Conservation (phyloP, 1,284 basidiomycete species). For the Rhodotorula sp. region DNA sequence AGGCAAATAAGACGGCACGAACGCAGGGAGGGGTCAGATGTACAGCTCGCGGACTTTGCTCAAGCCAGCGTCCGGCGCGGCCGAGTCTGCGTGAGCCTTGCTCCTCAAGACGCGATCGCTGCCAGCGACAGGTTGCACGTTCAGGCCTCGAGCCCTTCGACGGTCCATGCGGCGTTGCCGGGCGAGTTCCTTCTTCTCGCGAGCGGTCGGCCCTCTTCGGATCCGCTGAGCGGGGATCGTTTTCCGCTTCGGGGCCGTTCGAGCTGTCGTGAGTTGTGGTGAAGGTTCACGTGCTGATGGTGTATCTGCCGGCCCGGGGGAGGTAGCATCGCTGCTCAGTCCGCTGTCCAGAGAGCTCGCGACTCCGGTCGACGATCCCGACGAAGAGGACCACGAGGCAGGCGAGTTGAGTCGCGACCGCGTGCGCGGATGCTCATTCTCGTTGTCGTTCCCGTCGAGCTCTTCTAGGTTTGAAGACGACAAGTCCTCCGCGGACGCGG, state of each 20-base stretch:
- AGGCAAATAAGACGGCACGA: neutral
- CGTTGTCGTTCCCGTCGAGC: conserved; percentile 17
- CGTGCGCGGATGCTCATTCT: neutral
- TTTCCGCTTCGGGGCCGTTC: neutral
- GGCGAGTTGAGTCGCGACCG: conserved; percentile 2
- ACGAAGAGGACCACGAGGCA: neutral
- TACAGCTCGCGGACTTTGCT: conserved; percentile 22
- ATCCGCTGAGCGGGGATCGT: neutral
- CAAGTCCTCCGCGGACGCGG: neutral
- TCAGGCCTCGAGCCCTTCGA: neutral
- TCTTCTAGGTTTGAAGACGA: neutral
- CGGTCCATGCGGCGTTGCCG: conserved; percentile 19
- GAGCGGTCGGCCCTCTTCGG: conserved; percentile 14
- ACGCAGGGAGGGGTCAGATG: conserved; percentile 8
- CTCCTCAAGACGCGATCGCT: conserved; percentile 1
- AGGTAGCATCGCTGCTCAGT: neutral
- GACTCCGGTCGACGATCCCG: conserved; percentile 7
- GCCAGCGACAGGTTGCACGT: neutral
- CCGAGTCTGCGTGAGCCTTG: neutral
- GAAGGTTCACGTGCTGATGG: neutral
- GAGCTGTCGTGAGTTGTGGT: neutral
- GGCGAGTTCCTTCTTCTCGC: conserved; percentile 25
- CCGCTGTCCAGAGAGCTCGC: neutral
- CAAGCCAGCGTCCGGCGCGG: neutral
- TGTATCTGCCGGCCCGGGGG: neutral